Conservation (phyloP, 805 yeast genomes). For the Kluyveromyces siamensis region DNA sequence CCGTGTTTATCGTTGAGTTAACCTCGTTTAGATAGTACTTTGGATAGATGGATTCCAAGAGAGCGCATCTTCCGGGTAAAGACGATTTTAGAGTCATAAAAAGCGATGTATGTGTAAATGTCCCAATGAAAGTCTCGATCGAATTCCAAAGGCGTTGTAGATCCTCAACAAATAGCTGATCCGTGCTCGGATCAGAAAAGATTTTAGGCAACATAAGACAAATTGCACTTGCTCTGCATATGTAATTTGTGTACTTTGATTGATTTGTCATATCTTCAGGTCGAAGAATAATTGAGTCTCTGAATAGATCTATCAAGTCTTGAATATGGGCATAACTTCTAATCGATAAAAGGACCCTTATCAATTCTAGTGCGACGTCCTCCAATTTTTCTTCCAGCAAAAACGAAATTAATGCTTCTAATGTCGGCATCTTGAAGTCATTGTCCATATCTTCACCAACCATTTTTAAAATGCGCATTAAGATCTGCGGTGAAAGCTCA, state of each 20-base stretch:
- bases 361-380: background rate
- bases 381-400: slow-evolving; percentile 3
- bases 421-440: slow-evolving; percentile 8
- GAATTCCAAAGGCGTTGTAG: background rate
- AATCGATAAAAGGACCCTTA: background rate
- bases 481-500: background rate
- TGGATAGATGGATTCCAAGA: background rate
- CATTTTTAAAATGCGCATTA: background rate
- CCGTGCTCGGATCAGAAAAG: background rate
- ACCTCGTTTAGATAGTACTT: background rate
- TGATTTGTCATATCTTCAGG: background rate
- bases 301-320: background rate
- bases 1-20: background rate
- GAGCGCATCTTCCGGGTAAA: background rate
- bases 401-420: slow-evolving; percentile 7
- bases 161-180: background rate
- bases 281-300: background rate
- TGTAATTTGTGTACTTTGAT: background rate
- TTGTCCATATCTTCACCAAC: background rate
- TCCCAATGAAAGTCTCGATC: background rate
- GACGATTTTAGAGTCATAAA: background rate
- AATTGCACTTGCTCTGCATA: background rate
- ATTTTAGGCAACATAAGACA: background rate
- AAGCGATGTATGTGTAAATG: background rate
- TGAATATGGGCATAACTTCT: background rate